Evolutionary conservation across 306 rosid species (phyloP), one percentile per base, ranked within the genome.

Genomic region (Medicago ruthenica): DNA sequence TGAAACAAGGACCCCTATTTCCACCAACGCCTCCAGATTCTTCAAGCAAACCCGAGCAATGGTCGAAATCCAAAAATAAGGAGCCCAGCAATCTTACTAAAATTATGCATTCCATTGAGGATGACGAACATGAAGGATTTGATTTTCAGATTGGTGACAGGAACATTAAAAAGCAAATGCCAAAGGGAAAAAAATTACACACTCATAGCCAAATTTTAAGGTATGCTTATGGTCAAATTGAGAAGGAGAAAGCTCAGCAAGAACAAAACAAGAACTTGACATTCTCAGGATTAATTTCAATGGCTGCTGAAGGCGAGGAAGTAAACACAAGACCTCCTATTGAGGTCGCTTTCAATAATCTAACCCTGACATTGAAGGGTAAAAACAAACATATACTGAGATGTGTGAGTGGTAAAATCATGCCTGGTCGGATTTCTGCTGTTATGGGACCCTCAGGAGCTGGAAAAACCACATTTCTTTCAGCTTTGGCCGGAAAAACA

Each of bases 381-480:
- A 91, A 91, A 83, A 73, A 82, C 11, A 89, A 76, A 72, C 90
- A 88, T 40, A 18, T 91, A 27, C 42, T 89, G 65, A 89, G 95
- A 83, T 83, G 92, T 79, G 94, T 91, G 69, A 83, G 80, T 0
- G 97, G 97, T 64, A 89, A 91, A 82, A 37, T 91, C 68, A 78
- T 73, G 81, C 97, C 97, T 3, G 92, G 97, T 80, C 86, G 95
- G 77, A 89, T 91, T 66, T 83, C 97, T 34, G 97, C 91, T 67
- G 97, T 89, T 70, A 91, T 91, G 97, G 97, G 97, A 79, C 97
- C 97, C 81, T 91, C 95, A 3, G 97, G 97, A 67, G 95, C 92
- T 41, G 97, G 97, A 31, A 91, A 91, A 84, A 91, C 97, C n/a
- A 91, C 97, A 40, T 91, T 89, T 83, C 97, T 91, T 44, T 85